A percentile compares a stretch with the other conserved stretches of the same genome.
Conservation (phyloP, 352 stramenopile genomes). For the Pythium angustatum region DNA sequence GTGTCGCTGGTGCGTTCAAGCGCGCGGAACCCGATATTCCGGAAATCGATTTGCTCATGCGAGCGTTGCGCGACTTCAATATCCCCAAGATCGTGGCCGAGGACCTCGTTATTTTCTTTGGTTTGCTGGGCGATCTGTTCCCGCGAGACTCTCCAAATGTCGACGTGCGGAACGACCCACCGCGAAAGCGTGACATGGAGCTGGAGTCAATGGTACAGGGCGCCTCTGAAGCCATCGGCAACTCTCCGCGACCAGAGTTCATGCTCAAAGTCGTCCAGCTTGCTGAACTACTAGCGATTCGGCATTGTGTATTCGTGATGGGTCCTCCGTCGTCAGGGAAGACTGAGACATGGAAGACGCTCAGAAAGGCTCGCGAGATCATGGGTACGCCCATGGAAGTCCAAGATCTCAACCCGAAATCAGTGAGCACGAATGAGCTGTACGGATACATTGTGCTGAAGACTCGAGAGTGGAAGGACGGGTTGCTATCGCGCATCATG, state of each 20-base stretch:
- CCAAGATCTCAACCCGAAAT: constrained; percentile 96
- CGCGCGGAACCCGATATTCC: constrained; percentile 91
- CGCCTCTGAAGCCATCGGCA: constrained; percentile 75
- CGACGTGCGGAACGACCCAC: constrained; percentile 89
- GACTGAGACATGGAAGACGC: constrained; percentile 95
- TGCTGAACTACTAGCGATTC: constrained; percentile 93
- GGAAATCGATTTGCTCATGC: constrained; percentile 94
- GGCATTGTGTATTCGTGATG: constrained; percentile 97
- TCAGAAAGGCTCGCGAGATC: constrained; percentile 86
- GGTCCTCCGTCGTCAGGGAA: constrained; percentile 93
- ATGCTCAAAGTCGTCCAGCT: constrained; percentile 96
- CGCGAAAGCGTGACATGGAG: constrained; percentile 90
- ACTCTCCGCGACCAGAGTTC: constrained; percentile 80
- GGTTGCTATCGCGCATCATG: constrained; percentile 95
- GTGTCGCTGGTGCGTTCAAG: constrained; percentile 94
- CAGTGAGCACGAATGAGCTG: constrained; percentile 94
- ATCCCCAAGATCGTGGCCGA: constrained; percentile 96
- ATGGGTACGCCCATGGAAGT: constrained; percentile 89
- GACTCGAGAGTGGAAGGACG: constrained; percentile 96
- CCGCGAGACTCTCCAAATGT: constrained; percentile 85
- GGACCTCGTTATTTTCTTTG: constrained; percentile 95
- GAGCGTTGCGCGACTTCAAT: constrained; percentile 96
- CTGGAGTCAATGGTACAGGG: constrained; percentile 91
- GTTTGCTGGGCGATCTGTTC: constrained; percentile 94
- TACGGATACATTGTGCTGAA: constrained; percentile 96